Percentiles rank a stretch among this genome's conserved stretches.
Conservation (phyloP, 768 basidiomycete genomes). For the Phaeolepiota aurea region DNA sequence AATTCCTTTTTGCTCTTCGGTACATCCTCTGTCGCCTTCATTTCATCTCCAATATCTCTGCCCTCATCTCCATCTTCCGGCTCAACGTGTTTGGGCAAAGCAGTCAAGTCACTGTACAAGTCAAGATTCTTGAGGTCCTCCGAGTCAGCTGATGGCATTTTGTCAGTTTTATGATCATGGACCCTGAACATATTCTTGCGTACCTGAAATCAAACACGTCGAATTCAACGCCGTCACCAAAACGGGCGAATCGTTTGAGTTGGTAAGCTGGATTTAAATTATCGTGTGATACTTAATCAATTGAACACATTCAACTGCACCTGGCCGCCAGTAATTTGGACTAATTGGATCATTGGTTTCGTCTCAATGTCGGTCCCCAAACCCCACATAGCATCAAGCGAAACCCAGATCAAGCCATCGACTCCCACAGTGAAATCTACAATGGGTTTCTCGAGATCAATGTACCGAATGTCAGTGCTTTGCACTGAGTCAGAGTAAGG, state of each 20-base stretch:
- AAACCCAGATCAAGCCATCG: slow-evolving; percentile 33
- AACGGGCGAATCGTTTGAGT: no score
- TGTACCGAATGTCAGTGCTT: slow-evolving; percentile 18
- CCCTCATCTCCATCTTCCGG: slow-evolving; percentile 7
- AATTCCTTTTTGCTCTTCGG: slow-evolving; percentile 34
- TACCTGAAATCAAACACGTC: slow-evolving; percentile 37
- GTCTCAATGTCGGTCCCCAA: neutral
- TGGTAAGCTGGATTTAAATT: no score
- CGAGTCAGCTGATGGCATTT: slow-evolving; percentile 28
- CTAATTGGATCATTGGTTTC: neutral
- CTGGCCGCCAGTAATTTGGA: neutral
- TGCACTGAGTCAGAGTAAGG: slow-evolving; percentile 16
- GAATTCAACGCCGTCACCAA: no score
- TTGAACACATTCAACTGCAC: no score
- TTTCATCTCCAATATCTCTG: slow-evolving; percentile 4
- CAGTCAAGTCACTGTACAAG: slow-evolving; percentile 47
- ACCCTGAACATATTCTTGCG: slow-evolving; percentile 1
- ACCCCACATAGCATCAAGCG: slow-evolving; percentile 38
- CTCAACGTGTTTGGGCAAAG: slow-evolving; percentile 53
- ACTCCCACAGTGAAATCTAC: slow-evolving; percentile 42
- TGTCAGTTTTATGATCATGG: neutral
- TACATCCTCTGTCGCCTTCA: slow-evolving; percentile 10
- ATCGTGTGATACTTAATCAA: no score
- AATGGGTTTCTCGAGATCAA: slow-evolving; percentile 52
- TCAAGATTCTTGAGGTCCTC: slow-evolving; percentile 47